A percentile compares a stretch with the other conserved stretches of the same genome.
phyloP scores from a whole-genome alignment of 495 filamentous ascomycete species.

The Parachaetomium inaequale region DNA sequence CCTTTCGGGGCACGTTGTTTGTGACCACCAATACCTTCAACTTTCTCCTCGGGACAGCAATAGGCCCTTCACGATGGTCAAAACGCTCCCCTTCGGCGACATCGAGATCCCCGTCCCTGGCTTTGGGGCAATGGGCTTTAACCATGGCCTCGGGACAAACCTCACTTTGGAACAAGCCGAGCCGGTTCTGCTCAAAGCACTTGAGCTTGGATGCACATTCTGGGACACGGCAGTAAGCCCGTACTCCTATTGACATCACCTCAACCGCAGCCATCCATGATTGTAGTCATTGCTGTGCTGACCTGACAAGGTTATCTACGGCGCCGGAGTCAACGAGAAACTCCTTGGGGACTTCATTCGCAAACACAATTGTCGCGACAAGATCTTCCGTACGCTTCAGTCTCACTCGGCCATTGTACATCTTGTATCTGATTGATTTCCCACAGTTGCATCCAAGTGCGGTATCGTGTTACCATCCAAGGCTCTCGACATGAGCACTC shows the following conservation, averaged over 20 bases:
- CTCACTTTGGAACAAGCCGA: background rate
- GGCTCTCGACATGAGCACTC: background rate
- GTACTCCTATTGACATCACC: background rate
- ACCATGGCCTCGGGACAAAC: background rate
- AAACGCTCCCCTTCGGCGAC: background rate
- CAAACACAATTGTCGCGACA: constrained; percentile 3
- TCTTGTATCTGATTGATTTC: background rate
- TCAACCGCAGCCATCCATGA: background rate
- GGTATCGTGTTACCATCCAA: no score
- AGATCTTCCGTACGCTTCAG: background rate
- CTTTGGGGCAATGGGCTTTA: constrained; percentile 1
- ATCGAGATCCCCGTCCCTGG: background rate
- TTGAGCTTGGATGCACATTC: constrained; percentile 4
- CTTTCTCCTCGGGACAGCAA: background rate
- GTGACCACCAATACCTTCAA: background rate
- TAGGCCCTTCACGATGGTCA: background rate
- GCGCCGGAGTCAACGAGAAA: background rate
- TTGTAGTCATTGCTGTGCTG: background rate
- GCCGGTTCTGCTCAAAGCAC: background rate
- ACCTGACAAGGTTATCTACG: background rate
- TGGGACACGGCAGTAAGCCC: background rate
- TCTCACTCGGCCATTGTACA: background rate
- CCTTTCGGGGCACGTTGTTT: background rate
- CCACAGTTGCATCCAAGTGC: constrained; percentile 6
- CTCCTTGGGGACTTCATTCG: background rate